Conservation (phyloP, 164 flowering plant species). For the Piper longum region DNA sequence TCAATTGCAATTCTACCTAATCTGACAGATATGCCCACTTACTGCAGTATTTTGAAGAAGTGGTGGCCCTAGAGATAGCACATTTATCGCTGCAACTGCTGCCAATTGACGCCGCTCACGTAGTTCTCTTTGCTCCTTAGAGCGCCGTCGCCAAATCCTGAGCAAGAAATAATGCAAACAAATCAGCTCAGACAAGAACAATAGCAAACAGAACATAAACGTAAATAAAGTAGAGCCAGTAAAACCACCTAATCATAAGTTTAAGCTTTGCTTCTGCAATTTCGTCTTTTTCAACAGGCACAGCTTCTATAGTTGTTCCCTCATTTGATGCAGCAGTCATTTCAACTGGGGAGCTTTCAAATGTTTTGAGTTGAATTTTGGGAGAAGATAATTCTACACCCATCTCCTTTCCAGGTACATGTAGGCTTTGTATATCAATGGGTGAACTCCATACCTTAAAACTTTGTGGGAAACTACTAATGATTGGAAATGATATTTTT, state of each 20-base stretch:
- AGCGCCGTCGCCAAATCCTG: conserved; percentile 75
- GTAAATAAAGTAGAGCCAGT: conserved; percentile 2
- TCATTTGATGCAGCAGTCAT: conserved; percentile 4
- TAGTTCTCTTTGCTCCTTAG: conserved; percentile 32
- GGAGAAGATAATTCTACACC: background rate
- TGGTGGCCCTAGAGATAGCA: conserved; percentile 61
- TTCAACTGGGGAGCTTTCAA: background rate
- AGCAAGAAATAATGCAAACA: conserved; percentile 5
- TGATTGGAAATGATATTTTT: conserved; percentile 12
- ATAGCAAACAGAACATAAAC: background rate
- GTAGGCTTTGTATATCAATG: background rate
- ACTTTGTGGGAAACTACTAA: conserved; percentile 10
- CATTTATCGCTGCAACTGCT: conserved; percentile 63
- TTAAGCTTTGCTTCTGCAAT: conserved; percentile 58
- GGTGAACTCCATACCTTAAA: conserved; percentile 11
- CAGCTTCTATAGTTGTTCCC: conserved; percentile 13
- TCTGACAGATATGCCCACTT: conserved; percentile 12
- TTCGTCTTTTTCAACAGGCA: conserved; percentile 31
- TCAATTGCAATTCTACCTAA: background rate
- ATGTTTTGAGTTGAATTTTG: background rate
- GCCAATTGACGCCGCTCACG: conserved; percentile 55
- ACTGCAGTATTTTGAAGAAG: conserved; percentile 37
- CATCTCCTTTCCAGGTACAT: conserved; percentile 3
- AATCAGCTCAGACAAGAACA: background rate
- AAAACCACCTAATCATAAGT: conserved; percentile 56